Conservation (phyloP, 2,329 filamentous ascomycete species). For the Diplodia mutila region DNA sequence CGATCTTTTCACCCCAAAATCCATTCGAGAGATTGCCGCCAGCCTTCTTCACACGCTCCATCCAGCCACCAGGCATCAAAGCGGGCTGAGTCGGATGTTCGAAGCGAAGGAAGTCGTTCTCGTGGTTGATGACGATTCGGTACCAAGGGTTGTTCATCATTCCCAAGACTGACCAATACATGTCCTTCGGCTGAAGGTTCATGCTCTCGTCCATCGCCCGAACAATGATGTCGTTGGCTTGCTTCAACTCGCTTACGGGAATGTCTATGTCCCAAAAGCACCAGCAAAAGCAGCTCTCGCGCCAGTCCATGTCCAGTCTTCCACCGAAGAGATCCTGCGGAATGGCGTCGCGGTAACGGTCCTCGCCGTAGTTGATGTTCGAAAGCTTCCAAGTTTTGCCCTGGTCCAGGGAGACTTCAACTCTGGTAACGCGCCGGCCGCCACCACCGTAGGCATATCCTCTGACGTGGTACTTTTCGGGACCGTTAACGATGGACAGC, state of each 20-base stretch:
- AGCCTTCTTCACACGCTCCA: conserved; percentile 83
- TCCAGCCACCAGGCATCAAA: conserved; percentile 81
- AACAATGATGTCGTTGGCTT: conserved; percentile 74
- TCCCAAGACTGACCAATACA: conserved; percentile 93
- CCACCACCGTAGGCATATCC: conserved; percentile 91
- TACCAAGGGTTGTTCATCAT: conserved; percentile 99
- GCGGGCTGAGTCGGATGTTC: conserved; percentile 88
- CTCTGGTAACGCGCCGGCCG: conserved; percentile 78
- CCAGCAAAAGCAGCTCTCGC: conserved; percentile 86
- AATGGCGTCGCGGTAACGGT: conserved; percentile 72
- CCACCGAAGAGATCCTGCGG: conserved; percentile 74
- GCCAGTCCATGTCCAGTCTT: conserved; percentile 76
- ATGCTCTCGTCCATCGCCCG: conserved; percentile 89
- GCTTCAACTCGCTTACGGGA: conserved; percentile 62
- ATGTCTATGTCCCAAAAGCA: conserved; percentile 85
- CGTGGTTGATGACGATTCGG: conserved; percentile 73
- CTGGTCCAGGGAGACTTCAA: conserved; percentile 82
- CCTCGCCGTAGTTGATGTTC: conserved; percentile 80
- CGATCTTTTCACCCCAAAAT: conserved; percentile 77
- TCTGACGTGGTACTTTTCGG: conserved; percentile 64
- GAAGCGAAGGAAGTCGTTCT: conserved; percentile 69
- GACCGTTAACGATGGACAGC: conserved; percentile 55
- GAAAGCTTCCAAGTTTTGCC: conserved; percentile 80
- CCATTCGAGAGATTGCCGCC: conserved; percentile 82
- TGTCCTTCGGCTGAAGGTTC: conserved; percentile 84